Evolutionary conservation across 2,329 filamentous ascomycete species (phyloP).

Genomic region (Aspergillus pseudotamarii): DNA sequence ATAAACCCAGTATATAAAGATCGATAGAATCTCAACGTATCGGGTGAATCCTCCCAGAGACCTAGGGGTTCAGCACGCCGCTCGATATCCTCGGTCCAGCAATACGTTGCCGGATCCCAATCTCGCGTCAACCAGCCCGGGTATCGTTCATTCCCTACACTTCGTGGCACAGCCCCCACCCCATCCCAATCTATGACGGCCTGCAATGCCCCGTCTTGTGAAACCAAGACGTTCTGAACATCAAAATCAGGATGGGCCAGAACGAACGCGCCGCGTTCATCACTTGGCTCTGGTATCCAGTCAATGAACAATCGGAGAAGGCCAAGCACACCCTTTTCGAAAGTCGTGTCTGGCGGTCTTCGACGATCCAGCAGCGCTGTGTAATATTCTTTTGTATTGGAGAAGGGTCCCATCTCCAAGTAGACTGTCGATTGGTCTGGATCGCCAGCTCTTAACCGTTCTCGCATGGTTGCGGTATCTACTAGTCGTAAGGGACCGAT

Average conservation of each 20-base stretch:
- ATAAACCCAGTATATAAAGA: background rate
- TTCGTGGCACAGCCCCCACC: slow-evolving; percentile 25
- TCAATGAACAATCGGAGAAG: slow-evolving; percentile 19
- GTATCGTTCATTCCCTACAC: slow-evolving; percentile 26
- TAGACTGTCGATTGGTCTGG: slow-evolving; percentile 17
- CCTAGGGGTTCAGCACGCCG: slow-evolving; percentile 20
- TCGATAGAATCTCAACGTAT: slow-evolving; percentile 17
- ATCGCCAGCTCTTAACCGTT: slow-evolving; percentile 10
- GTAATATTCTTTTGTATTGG: slow-evolving; percentile 13
- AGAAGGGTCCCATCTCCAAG: slow-evolving; percentile 12
- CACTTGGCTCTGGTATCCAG: slow-evolving; percentile 21
- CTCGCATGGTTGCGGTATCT: slow-evolving; percentile 17
- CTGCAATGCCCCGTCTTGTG: slow-evolving; percentile 28
- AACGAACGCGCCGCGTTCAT: slow-evolving; percentile 19
- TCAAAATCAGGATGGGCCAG: slow-evolving; percentile 34
- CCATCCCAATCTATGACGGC: slow-evolving; percentile 37
- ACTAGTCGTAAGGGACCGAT: slow-evolving; percentile 7
- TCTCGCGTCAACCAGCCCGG: slow-evolving; percentile 28
- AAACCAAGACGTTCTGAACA: slow-evolving; percentile 36
- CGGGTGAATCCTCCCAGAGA: slow-evolving; percentile 23
- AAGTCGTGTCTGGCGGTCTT: background rate
- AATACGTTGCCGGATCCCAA: slow-evolving; percentile 22
- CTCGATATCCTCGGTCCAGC: slow-evolving; percentile 5
- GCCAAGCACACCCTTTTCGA: slow-evolving; percentile 9
- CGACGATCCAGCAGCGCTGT: slow-evolving; percentile 11